A percentile compares a stretch with the other conserved stretches of the same genome.
Conservation (phyloP, 306 rosid species). For the Albizia julibrissin region DNA sequence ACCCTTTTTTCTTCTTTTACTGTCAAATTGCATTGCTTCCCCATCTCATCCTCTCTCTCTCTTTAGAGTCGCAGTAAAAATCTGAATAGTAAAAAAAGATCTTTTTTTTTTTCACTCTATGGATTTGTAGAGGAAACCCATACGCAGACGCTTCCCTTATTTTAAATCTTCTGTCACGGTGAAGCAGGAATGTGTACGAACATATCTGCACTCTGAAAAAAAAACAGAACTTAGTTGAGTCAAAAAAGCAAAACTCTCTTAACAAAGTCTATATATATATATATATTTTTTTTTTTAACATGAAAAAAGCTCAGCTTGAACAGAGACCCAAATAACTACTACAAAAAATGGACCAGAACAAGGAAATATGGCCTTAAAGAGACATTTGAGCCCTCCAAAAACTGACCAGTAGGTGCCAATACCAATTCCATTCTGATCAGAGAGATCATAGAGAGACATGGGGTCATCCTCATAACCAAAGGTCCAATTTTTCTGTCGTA, state of each 20-base stretch:
- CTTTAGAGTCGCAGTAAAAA: neutral
- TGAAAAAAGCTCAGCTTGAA: slow-evolving; percentile 22
- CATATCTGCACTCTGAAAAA: slow-evolving; percentile 41
- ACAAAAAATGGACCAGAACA: slow-evolving; percentile 8
- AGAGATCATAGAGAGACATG: neutral
- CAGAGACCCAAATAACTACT: neutral
- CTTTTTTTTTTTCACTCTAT: slow-evolving; percentile 1
- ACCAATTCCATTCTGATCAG: neutral
- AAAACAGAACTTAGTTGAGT: slow-evolving; percentile 43
- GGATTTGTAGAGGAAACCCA: slow-evolving; percentile 40
- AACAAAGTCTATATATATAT: neutral
- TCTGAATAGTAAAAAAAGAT: too few relatives aligned
- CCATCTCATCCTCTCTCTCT: neutral
- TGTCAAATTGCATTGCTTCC: neutral
- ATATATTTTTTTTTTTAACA: neutral
- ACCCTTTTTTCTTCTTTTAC: neutral
- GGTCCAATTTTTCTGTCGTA: slow-evolving; percentile 26
- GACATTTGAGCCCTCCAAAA: slow-evolving; percentile 33
- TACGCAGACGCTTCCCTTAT: slow-evolving; percentile 62
- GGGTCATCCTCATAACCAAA: slow-evolving; percentile 33
- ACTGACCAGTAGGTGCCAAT: neutral
- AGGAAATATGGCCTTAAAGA: neutral
- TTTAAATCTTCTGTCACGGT: slow-evolving; percentile 33
- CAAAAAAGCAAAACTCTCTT: slow-evolving; percentile 35
- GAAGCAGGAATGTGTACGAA: slow-evolving; percentile 54